phyloP scores from a whole-genome alignment of 306 rosid genomes.

The Argentina anserina region DNA sequence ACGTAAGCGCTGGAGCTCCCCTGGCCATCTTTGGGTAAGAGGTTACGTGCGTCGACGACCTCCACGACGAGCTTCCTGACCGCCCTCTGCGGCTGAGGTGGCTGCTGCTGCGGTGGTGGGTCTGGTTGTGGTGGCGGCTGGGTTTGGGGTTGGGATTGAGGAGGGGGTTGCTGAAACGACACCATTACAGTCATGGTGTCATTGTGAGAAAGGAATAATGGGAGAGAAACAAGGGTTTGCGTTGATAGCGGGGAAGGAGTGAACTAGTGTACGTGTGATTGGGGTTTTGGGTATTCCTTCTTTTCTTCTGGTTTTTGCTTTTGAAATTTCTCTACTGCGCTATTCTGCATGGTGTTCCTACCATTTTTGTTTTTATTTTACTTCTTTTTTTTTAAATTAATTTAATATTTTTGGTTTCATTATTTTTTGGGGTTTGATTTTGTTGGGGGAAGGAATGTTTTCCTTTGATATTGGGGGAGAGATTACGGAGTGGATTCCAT shows the following conservation, averaged over 20 bases:
- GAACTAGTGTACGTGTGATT: background rate
- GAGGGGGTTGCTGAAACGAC: conserved; percentile 13
- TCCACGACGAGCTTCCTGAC: conserved; percentile 63
- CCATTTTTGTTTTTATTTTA: background rate
- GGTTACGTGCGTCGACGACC: conserved; percentile 76
- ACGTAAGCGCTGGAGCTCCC: conserved; percentile 96
- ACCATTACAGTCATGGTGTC: conserved; percentile 56
- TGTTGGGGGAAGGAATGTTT: background rate
- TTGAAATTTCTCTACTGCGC: conserved; percentile 17
- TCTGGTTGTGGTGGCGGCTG: conserved; percentile 9
- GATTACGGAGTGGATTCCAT: conserved; percentile 59
- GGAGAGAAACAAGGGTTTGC: conserved; percentile 26
- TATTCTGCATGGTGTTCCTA: background rate
- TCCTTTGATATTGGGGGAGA: background rate
- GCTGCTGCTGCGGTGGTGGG: conserved; percentile 16
- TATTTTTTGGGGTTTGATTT: background rate
- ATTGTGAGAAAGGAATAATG: conserved; percentile 20
- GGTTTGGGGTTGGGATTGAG: conserved; percentile 15
- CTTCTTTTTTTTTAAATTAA: background rate
- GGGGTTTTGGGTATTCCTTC: conserved; percentile 1
- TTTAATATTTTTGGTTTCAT: background rate
- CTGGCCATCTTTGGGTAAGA: conserved; percentile 93
- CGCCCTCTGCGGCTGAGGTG: conserved; percentile 8
- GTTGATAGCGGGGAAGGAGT: conserved; percentile 32
- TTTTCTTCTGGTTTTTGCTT: conserved; percentile 17